A percentile compares a stretch with the other conserved stretches of the same genome.
phyloP scores from a whole-genome alignment of 2,329 filamentous ascomycete genomes.

The Colletotrichum plurivorum region DNA sequence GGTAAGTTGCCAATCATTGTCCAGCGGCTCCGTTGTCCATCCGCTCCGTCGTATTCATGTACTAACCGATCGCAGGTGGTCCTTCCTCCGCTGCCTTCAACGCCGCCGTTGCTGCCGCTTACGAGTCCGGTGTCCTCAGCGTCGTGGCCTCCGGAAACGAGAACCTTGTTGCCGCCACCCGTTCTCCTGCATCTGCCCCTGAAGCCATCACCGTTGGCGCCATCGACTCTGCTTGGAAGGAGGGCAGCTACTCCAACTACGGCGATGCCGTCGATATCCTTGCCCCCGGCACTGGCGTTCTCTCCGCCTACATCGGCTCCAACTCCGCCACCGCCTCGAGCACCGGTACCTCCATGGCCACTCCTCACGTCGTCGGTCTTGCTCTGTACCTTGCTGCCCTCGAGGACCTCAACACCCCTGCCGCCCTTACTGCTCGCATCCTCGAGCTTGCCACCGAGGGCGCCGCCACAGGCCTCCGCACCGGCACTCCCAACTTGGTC shows the following conservation, averaged over 20 bases:
- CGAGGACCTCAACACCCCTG: constrained; percentile 53
- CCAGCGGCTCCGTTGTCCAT: background rate
- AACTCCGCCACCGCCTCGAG: constrained; percentile 56
- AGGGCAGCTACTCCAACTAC: constrained; percentile 66
- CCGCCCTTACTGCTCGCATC: constrained; percentile 64
- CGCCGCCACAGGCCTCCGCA: constrained; percentile 56
- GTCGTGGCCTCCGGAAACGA: constrained; percentile 70
- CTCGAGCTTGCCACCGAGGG: constrained; percentile 56
- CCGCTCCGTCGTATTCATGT: background rate
- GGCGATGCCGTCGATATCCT: constrained; percentile 62
- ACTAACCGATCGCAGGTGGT: constrained; percentile 52
- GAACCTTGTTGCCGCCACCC: constrained; percentile 51
- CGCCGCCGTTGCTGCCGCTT: constrained; percentile 61
- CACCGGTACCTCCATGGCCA: constrained; percentile 56
- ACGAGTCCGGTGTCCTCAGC: constrained; percentile 61
- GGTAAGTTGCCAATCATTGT: background rate
- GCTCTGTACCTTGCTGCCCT: constrained; percentile 49
- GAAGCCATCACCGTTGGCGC: constrained; percentile 68
- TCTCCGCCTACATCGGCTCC: constrained; percentile 61
- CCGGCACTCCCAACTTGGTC: constrained; percentile 64
- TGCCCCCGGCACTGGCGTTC: constrained; percentile 62
- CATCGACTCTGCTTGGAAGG: constrained; percentile 54
- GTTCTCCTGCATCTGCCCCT: constrained; percentile 63
- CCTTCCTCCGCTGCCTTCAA: constrained; percentile 62
- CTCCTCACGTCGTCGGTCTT: constrained; percentile 42